Base-by-base conservation (phyloP, 345 rosid genomes). In the Boechera stricta region DNA sequence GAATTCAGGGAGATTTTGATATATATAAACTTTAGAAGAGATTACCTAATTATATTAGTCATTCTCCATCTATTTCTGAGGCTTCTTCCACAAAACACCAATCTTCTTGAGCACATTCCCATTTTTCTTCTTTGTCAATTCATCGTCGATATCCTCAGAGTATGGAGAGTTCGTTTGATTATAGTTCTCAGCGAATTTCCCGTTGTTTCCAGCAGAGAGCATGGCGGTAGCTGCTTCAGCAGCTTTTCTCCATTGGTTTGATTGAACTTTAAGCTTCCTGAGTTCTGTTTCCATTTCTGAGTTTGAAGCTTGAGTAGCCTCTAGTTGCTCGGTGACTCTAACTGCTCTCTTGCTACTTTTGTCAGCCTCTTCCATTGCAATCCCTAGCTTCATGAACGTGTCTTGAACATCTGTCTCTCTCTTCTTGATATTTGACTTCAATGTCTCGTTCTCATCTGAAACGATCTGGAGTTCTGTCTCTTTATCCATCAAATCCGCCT, bases 211-310 rank as follows among this genome's bases (percentile, higher is more conserved):
- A 5, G 87, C 79, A 16, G 98, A 88, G 79, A 96, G 89, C 92
- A 96, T 91, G 2, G 97, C 80, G 0, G 97, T 89, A 10, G 99
- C 99, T 15, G 97, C 96, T 79, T 96, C 99, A 0, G 97, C 96
- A 57, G 99, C 99, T 86, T 96, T 96, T 79, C 97, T 90, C 98
- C 97, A 96, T 76, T 96, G 99, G 74, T 96, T 94, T 7, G 99
- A 83, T 72, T 96, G 99, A 63, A 96, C 99, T 85, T 93, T 96
- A 41, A 93, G 83, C 85, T 84, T 90, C 85, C 98, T 89, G 63
- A 92, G 77, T 65, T 92, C 97, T 4, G 87, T 79, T 74, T 92
- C 97, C 86, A 87, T 83, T 58, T 91, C 94, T 0, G 87, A 78
- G 73, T 83, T 89, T 15, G 90, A 85, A 41, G 82, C 82, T 78